These are phyloP conservation scores for Vigna mungo DNA, from an alignment of 306 rosid species.

Conservation along the genomic window DNA sequence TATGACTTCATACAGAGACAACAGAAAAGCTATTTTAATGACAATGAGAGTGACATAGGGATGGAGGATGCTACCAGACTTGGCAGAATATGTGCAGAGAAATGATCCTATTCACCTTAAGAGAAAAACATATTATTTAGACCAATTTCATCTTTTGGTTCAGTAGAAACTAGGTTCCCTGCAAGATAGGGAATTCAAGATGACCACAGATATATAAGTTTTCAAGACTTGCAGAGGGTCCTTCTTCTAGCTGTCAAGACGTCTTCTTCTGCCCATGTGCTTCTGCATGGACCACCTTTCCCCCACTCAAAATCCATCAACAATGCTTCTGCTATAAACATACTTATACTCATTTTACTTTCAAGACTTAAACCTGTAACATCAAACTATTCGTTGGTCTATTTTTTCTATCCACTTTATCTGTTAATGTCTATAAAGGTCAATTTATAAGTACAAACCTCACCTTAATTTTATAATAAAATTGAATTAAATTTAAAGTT, in stretches of 20 bases:
- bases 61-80: background rate
- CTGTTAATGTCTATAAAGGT: too few species aligned
- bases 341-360: too few species aligned
- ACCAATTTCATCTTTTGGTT: background rate
- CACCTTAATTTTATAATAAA: too few species aligned
- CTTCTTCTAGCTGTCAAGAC: conserved; percentile 52
- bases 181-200: conserved; percentile 47
- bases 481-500: too few species aligned
- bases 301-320: background rate
- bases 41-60: conserved; percentile 5
- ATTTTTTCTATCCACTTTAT: too few species aligned
- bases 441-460: too few species aligned
- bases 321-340: background rate
- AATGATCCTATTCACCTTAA: background rate
- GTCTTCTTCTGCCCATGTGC: conserved; percentile 54
- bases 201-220: conserved; percentile 47
- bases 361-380: too few species aligned
- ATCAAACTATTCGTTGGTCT: too few species aligned
- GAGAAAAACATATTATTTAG: background rate
- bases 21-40: background rate
- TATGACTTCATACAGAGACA: background rate
- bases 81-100: background rate
- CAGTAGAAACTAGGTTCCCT: conserved; percentile 43
- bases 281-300: conserved; percentile 42
- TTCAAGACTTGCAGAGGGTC: conserved; percentile 33